Evolutionary conservation across 129 eudicot genomes (phyloP).

Genomic region (Sambucus nigra): DNA sequence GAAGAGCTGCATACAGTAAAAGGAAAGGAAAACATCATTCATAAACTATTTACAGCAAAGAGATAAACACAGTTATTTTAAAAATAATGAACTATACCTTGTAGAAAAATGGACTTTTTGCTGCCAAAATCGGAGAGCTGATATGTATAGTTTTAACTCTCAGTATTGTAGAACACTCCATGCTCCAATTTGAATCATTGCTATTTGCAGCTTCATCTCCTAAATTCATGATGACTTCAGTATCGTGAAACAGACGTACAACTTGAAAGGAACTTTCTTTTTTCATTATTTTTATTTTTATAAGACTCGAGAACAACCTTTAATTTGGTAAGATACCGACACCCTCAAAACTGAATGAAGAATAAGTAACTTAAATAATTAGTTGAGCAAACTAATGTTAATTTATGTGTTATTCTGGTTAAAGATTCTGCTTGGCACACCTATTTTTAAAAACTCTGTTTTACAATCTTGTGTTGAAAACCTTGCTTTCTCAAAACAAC

Average conservation of each 20-base stretch:
- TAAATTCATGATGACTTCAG: constrained; percentile 8
- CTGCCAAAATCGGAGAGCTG: constrained; percentile 89
- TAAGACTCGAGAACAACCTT: background rate
- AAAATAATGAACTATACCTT: constrained; percentile 35
- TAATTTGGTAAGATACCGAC: background rate
- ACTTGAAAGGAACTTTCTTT: too few species aligned
- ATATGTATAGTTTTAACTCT: constrained; percentile 72
- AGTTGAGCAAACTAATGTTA: too few species aligned
- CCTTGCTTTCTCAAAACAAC: too few species aligned
- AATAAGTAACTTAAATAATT: too few species aligned
- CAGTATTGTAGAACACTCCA: constrained; percentile 53
- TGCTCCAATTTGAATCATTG: constrained; percentile 59
- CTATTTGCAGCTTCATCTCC: constrained; percentile 62
- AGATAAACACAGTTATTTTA: background rate
- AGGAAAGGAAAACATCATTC: background rate
- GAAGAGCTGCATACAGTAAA: constrained; percentile 42
- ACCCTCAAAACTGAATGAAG: too few species aligned
- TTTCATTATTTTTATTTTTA: too few species aligned
- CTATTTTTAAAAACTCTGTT: too few species aligned
- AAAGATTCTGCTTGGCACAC: too few species aligned
- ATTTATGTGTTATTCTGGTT: too few species aligned
- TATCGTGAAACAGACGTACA: constrained; percentile 1
- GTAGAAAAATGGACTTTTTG: constrained; percentile 90
- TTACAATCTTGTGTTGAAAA: too few species aligned
- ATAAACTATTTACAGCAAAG: constrained; percentile 1